Conservation (phyloP, 1,139 yeast species). For the Zygosaccharomyces sapae region DNA sequence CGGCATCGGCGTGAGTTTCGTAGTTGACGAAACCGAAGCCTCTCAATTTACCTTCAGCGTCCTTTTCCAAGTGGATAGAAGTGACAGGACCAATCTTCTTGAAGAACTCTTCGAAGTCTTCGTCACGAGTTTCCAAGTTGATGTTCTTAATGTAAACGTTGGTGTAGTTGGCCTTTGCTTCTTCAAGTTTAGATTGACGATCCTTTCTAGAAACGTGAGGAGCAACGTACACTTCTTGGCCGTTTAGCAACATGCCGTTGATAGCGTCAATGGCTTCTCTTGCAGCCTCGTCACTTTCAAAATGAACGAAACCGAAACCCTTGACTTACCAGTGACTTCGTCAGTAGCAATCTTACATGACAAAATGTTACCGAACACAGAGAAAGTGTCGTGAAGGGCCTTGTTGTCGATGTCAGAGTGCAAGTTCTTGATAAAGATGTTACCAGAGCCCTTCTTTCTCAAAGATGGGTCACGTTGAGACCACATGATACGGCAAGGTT, state of each 20-base stretch:
- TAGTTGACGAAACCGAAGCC: slow-evolving; percentile 96
- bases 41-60: slow-evolving; percentile 82
- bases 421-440: slow-evolving; percentile 96
- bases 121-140: slow-evolving; percentile 64
- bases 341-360: slow-evolving; percentile 98
- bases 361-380: slow-evolving; percentile 93
- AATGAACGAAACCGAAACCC: slow-evolving; percentile 98
- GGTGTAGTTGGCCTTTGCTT: slow-evolving; percentile 89
- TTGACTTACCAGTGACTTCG: slow-evolving; percentile 72
- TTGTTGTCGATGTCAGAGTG: slow-evolving; percentile 98
- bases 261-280: slow-evolving; percentile 94
- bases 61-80: slow-evolving; percentile 77
- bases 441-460: slow-evolving; percentile 95
- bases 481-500: slow-evolving; percentile 99
- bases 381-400: slow-evolving; percentile 96
- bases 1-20: slow-evolving; percentile 83
- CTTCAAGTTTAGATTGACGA: slow-evolving; percentile 92
- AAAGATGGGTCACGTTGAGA: slow-evolving; percentile 97
- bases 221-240: slow-evolving; percentile 93
- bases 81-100: slow-evolving; percentile 74
- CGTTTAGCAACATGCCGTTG: slow-evolving; percentile 97
- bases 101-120: slow-evolving; percentile 71
- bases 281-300: slow-evolving; percentile 91
- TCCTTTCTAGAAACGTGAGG: slow-evolving; percentile 91
- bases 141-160: slow-evolving; percentile 93